These are phyloP conservation scores for Colletotrichum sp. DNA, from an alignment of 2,329 filamentous ascomycete species.

Conservation along the genomic window DNA sequence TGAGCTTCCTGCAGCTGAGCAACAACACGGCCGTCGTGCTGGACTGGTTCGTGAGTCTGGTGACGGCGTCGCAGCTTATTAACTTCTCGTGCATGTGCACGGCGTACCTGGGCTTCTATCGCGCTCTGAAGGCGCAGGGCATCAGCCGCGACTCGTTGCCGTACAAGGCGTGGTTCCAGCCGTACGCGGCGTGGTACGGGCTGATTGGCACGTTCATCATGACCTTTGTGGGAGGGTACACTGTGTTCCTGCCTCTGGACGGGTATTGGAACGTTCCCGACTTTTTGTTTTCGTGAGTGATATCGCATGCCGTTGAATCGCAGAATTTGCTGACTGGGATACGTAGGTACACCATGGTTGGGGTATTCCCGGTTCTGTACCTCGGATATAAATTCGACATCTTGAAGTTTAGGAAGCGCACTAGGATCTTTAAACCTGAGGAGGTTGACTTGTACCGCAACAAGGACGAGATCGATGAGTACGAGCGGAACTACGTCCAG, in stretches of 20 bases:
- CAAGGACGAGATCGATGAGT: constrained; percentile 70
- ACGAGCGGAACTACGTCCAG: constrained; percentile 65
- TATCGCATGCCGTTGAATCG: background rate
- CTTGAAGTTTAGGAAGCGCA: constrained; percentile 72
- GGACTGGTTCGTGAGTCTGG: constrained; percentile 71
- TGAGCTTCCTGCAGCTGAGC: constrained; percentile 77
- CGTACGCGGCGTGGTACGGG: constrained; percentile 73
- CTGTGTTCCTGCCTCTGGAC: constrained; percentile 69
- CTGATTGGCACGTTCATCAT: constrained; percentile 69
- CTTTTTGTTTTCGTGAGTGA: constrained; percentile 72
- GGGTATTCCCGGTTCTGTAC: constrained; percentile 72
- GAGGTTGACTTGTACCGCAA: constrained; percentile 69
- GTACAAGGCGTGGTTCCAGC: constrained; percentile 72
- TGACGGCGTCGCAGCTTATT: constrained; percentile 77
- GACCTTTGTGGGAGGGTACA: constrained; percentile 77
- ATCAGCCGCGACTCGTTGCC: constrained; percentile 71
- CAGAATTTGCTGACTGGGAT: background rate
- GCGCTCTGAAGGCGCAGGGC: constrained; percentile 72
- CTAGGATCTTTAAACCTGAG: constrained; percentile 57
- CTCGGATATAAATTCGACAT: constrained; percentile 49
- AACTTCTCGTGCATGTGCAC: constrained; percentile 73
- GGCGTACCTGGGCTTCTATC: constrained; percentile 75
- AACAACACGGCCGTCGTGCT: constrained; percentile 70
- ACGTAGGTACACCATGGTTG: constrained; percentile 69
- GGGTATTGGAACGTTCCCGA: constrained; percentile 70